Base-by-base conservation (phyloP, 1,284 basidiomycete genomes). In the Malassezia cuniculi region DNA sequence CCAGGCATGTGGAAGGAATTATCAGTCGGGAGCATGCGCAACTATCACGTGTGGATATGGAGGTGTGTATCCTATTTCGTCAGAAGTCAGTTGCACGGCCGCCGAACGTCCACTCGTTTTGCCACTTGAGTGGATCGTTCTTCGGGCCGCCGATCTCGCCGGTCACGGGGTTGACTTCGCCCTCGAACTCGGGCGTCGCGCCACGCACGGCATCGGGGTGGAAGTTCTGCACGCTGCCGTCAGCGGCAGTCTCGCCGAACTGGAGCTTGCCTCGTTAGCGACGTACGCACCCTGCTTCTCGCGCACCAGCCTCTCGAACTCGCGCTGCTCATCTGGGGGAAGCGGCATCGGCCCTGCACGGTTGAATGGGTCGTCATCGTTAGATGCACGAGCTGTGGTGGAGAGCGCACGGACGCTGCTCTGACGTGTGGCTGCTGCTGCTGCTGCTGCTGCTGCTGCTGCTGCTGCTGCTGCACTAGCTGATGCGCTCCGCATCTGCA, bases 131-230 rank as follows among this genome's bases (percentile, higher is more conserved):
- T 14, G 75, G 75, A 53, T 76, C 74, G 14, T 68, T 66, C 60
- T 76, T 76, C 1, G 75, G 75, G 0, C 75, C 75, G 0, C 74
- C 74, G 6, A 70, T 51, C 53, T 76, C 75, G 12, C 75, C 75
- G 21, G 75, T 76, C 14, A 55, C 55, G 3, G 75, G 75, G 55
- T 76, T 75, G 1, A 57, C 53, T 7, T 75, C 73, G 4, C 75
- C 75, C 37, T 74, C 69, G 38, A 76, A 76, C 32, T 73, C 71
- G 1, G 66, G 60, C 27, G 46, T 42, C 0, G 69, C 66, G 34
- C 57, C 58, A 11, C 44, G 35, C n/a, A 67, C 48, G 11, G 65
- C 60, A 34, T 71, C 69, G 0, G 69, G 69, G 41, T 71, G 69
- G 25, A 62, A 27, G 15, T 39, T 42, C 11, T 33, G 31, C 5